Evolutionary conservation across 148 eudicot genomes (phyloP), one percentile per base, ranked within the genome.

Genomic region (Rhododendron molle): DNA sequence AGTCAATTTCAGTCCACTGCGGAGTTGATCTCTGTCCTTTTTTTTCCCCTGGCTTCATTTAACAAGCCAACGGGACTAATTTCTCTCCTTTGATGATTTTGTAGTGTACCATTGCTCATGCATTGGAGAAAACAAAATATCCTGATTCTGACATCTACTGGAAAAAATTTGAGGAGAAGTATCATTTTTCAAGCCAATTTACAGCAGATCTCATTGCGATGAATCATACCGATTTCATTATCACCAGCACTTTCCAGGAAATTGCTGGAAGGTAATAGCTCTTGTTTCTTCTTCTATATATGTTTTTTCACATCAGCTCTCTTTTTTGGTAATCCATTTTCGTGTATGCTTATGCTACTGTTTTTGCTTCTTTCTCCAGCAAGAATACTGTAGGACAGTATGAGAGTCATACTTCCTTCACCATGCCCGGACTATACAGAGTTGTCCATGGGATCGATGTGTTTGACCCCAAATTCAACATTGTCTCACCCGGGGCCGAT

Each of bases 211-310:
- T 97, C 3, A 91, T 95, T 32, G 99, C 99, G n/a, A 96, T 96
- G 99, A 95, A 96, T 83, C 95, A 92, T 83, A 92, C 99, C 0
- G 99, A 96, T 85, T 96, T 96, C 89, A 96, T 96, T 85, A 96
- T 96, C 92, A 96, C 99, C n/a, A 96, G 99, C 86, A 96, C 99
- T 36, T 96, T 96, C 94, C 99, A 96, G 87, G 99, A 96, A 84
- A 96, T 96, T 72, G 99, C 99, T 16, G 99, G 99, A 88, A 96
- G 93, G 99, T 96, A 93, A 81, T 81, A 2, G 40, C 10, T 58
- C 18, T 20, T 21, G n/a, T 23, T 38, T 18, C 56, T 34, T 38
- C 36, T 60, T 38, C 7, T 5, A 5, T 80, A 30, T 52, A 3
- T 3, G 4, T 7, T 2, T 52, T 49, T 12, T 79, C 3, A 52